Conservation (phyloP, 2,329 filamentous ascomycete genomes). For the Hymenoscyphus fructigenus region DNA sequence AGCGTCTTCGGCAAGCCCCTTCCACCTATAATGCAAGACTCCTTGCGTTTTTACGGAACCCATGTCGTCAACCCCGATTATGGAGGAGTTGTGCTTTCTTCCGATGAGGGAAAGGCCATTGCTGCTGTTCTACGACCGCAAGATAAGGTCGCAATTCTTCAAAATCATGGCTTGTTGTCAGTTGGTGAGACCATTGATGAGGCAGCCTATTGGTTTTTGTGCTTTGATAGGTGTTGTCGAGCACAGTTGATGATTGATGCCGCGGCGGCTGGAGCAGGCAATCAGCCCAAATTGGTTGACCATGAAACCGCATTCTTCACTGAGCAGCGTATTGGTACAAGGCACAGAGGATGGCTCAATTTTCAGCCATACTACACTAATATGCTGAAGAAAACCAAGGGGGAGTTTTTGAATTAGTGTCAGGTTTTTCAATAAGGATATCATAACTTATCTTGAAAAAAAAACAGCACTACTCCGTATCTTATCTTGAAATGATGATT, state of each 20-base stretch:
- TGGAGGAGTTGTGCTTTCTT: slow-evolving; percentile 46
- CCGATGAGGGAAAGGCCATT: slow-evolving; percentile 46
- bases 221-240: slow-evolving; percentile 43
- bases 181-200: slow-evolving; percentile 43
- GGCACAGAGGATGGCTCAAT: slow-evolving; percentile 8
- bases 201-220: slow-evolving; percentile 44
- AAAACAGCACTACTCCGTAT: too few relatives aligned
- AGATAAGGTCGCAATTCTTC: slow-evolving; percentile 43
- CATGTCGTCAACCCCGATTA: slow-evolving; percentile 41
- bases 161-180: slow-evolving; percentile 46
- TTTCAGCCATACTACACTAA: slow-evolving; percentile 8
- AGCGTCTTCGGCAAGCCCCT: slow-evolving; percentile 18
- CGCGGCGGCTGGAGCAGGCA: neutral
- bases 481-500: too few relatives aligned
- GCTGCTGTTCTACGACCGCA: slow-evolving; percentile 39
- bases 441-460: neutral
- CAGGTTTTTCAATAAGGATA: neutral
- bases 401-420: slow-evolving; percentile 7
- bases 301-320: slow-evolving; percentile 7
- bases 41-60: slow-evolving; percentile 41
- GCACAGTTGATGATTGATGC: slow-evolving; percentile 35
- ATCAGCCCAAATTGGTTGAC: neutral
- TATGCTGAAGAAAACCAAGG: slow-evolving; percentile 6
- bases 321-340: slow-evolving; percentile 4
- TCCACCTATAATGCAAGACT: slow-evolving; percentile 25